These are phyloP conservation scores for Perilla frutescens DNA, from an alignment of 257 asterid species.

Conservation along the genomic window DNA sequence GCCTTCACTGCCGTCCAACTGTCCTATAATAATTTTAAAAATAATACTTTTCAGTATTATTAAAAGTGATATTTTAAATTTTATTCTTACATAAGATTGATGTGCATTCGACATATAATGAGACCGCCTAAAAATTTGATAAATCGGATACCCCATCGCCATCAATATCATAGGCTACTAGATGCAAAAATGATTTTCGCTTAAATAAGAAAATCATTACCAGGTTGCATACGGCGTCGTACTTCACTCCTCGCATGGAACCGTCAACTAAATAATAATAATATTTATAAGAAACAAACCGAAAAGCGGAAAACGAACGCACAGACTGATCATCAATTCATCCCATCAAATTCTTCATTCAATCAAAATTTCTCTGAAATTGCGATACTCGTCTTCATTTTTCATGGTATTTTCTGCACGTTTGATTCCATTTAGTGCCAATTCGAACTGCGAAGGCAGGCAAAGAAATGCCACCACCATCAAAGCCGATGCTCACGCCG, in stretches of 20 bases:
- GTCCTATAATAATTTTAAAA: too few relatives aligned
- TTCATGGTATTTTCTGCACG: slow-evolving; percentile 1
- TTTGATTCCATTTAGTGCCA: slow-evolving; percentile 29
- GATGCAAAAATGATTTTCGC: too few relatives aligned
- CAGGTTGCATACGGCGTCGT: slow-evolving; percentile 27
- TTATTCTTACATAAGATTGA: too few relatives aligned
- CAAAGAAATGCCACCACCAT: slow-evolving; percentile 43
- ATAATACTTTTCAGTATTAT: too few relatives aligned
- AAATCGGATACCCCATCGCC: too few relatives aligned
- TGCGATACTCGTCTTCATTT: background rate
- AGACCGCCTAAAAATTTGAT: too few relatives aligned
- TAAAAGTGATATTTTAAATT: too few relatives aligned
- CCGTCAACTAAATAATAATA: background rate
- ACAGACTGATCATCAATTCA: slow-evolving; percentile 20
- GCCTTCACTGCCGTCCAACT: too few relatives aligned
- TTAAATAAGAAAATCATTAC: too few relatives aligned
- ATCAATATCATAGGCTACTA: too few relatives aligned
- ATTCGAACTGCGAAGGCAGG: slow-evolving; percentile 37
- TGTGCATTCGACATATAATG: too few relatives aligned
- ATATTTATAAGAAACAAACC: background rate
- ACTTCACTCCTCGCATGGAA: background rate
- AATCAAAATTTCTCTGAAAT: slow-evolving; percentile 1
- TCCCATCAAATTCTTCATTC: slow-evolving; percentile 26
- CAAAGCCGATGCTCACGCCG: slow-evolving; percentile 63
- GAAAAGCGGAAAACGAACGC: slow-evolving; percentile 2